Evolutionary conservation across 148 eudicot genomes (phyloP).

Genomic region (Amaranthus cruentus): DNA sequence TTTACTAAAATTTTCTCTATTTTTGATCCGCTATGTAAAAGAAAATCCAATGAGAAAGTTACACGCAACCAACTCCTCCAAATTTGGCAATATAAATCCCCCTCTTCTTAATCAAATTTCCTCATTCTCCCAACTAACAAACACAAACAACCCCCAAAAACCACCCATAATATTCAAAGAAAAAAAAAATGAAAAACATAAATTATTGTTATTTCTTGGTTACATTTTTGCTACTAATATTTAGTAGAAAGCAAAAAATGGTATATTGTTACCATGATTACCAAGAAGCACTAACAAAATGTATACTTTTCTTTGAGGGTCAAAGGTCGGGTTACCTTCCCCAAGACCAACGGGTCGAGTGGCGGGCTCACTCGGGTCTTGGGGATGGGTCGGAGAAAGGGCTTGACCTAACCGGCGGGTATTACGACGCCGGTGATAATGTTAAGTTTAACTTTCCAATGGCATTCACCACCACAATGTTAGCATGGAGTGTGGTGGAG

Average conservation of each 20-base stretch:
- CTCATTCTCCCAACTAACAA: conserved; percentile 20
- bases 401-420: conserved; percentile 67
- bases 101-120: neutral
- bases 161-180: neutral
- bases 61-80: conserved; percentile 19
- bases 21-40: no score
- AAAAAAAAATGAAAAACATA: neutral
- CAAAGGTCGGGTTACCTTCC: conserved; percentile 80
- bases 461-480: conserved; percentile 93
- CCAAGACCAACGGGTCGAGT: conserved; percentile 47
- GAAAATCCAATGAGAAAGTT: conserved; percentile 4
- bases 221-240: conserved; percentile 8
- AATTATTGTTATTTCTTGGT: conserved; percentile 6
- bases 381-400: conserved; percentile 51
- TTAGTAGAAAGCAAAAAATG: conserved; percentile 8
- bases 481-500: conserved; percentile 91
- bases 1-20: no score
- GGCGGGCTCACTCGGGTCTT: conserved; percentile 63
- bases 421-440: conserved; percentile 92
- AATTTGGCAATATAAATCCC: conserved; percentile 22
- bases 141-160: conserved; percentile 15
- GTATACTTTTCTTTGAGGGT: conserved; percentile 77
- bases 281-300: conserved; percentile 59
- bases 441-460: conserved; percentile 90
- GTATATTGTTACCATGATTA: conserved; percentile 44